Conservation (phyloP, 2,329 filamentous ascomycete species). For the Talaromyces rugulosus region DNA sequence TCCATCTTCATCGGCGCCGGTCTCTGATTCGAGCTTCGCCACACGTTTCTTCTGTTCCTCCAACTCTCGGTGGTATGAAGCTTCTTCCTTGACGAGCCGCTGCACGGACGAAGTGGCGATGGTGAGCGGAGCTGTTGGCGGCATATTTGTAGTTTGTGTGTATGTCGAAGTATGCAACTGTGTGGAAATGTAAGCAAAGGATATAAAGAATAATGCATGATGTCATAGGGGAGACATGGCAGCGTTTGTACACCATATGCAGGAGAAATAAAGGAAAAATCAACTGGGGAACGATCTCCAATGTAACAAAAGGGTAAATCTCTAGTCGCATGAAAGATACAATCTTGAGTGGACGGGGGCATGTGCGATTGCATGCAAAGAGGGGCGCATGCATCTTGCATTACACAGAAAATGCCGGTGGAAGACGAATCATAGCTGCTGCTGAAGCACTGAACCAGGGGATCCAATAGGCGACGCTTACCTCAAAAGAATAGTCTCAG, state of each 20-base stretch:
- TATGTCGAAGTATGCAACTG: not conserved
- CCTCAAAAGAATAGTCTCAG: not conserved
- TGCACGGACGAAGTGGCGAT: constrained; percentile 76
- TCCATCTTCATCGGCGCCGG: constrained; percentile 60
- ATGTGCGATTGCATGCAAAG: not conserved
- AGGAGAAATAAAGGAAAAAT: not conserved
- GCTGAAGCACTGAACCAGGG: not conserved
- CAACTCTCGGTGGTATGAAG: constrained; percentile 84
- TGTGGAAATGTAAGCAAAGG: not conserved
- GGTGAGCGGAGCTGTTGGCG: constrained; percentile 68
- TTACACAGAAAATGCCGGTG: not conserved
- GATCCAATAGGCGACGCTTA: not conserved
- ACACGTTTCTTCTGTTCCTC: constrained; percentile 68
- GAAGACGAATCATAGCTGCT: not conserved
- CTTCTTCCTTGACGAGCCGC: constrained; percentile 87
- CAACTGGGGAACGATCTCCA: not conserved
- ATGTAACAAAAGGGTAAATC: not conserved
- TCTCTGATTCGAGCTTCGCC: constrained; percentile 47
- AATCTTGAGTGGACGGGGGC: not conserved
- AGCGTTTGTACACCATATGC: not conserved
- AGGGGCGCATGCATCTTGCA: not conserved
- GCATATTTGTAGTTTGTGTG: constrained; percentile 51
- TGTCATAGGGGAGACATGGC: not conserved
- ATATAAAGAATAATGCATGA: not conserved
- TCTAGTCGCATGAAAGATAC: not conserved